Evolutionary conservation across 2,329 filamentous ascomycete species (phyloP), one percentile per base, ranked within the genome.

Genomic region (Harringtonia lauricola): DNA sequence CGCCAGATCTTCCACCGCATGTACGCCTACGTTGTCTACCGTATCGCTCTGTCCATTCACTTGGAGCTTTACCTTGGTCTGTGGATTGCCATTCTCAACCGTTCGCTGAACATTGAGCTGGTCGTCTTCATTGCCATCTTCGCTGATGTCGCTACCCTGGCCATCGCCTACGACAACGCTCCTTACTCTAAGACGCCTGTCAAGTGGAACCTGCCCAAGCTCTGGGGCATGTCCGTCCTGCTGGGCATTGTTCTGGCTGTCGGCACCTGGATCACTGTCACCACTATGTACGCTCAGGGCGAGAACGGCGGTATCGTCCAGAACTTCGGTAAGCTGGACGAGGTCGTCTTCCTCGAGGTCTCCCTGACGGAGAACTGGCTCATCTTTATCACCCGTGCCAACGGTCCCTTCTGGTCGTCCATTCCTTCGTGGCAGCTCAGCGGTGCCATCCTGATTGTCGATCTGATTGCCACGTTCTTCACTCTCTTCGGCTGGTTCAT

Each of bases 1-100:
- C 85, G 88, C 57, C 87, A 94, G 64, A 94, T 95, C 64, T 94
- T 94, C 74, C 87, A 94, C 70, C 86, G 88, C 57, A 94, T 95
- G 87, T 92, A 94, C 68, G 84, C 87, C 47, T 95, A 94, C 70
- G 86, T 95, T 53, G 84, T 94, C 57, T 94, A 94, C 72, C 86
- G 88, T 76, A 94, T 95, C 58, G 87, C 88, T 39, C 70, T 95
- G 57, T 94, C 87, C 15, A 79, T 94, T 52, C 88, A 95, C 63
- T 74, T 94, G 59, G 86, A 92, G 68, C 85, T 94, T 61, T 94
- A 88, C 74, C 76, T 94, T 41, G 87, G 86, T 62, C 77, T 94
- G 47, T 94, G 87, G 86, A 92, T 94, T 55, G 84, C 83, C 55
- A 89, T 90, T 55, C 71, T 90, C 55, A 92, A 94, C 73, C 72